Evolutionary conservation across 768 basidiomycete genomes (phyloP).

Genomic region (Serendipita sp.): DNA sequence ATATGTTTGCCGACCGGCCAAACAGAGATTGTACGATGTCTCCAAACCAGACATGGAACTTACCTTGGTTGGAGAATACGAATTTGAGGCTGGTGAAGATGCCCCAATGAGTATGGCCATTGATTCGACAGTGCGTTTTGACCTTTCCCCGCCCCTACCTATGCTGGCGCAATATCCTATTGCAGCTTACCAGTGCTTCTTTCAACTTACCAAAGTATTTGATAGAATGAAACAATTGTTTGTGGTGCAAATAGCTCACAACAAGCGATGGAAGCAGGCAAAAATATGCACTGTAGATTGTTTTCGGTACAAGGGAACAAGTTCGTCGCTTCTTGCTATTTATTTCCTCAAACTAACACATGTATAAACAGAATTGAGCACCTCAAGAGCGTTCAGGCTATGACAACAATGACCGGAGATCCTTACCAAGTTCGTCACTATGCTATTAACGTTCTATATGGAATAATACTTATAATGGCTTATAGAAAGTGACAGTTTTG

Average conservation of each 20-base stretch:
- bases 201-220: too few relatives aligned
- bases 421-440: constrained; percentile 66
- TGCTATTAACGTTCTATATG: neutral
- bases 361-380: constrained; percentile 31
- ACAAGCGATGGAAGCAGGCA: constrained; percentile 41
- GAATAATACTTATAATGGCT: neutral
- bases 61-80: constrained; percentile 45
- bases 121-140: constrained; percentile 34
- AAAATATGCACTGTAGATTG: constrained; percentile 75
- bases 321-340: constrained; percentile 24
- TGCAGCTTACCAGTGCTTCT: too few relatives aligned
- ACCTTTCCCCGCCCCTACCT: neutral
- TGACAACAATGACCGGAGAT: constrained; percentile 41
- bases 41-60: constrained; percentile 31
- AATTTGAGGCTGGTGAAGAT: constrained; percentile 71
- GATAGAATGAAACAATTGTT: constrained; percentile 30
- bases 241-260: constrained; percentile 78
- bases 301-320: constrained; percentile 42
- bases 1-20: neutral
- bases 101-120: constrained; percentile 92
- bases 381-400: constrained; percentile 40
- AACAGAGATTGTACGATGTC: constrained; percentile 54
- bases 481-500: constrained; percentile 77
- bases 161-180: constrained; percentile 19
- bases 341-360: neutral